These are phyloP conservation scores for Apiotrichum porosum DNA, from an alignment of 1,284 basidiomycete species.

Conservation along the genomic window DNA sequence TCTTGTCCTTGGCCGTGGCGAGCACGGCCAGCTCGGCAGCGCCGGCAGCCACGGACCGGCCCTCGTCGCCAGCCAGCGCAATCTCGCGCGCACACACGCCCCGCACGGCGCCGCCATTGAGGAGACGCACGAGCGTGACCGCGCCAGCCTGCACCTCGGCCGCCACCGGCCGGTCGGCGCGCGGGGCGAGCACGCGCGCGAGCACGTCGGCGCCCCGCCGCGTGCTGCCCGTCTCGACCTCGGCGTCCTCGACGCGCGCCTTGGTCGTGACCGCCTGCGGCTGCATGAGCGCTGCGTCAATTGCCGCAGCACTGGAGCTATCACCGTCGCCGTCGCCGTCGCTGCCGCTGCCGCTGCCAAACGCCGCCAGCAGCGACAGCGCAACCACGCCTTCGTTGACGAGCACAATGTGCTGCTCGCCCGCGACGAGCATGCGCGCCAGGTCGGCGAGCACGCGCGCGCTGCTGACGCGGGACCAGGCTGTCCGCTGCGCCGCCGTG, in stretches of 20 bases:
- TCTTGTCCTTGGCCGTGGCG: too few relatives aligned
- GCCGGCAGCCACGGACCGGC: not conserved
- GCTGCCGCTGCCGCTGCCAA: too few relatives aligned
- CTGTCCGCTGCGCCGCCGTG: conserved; percentile 45
- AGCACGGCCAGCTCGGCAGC: not conserved
- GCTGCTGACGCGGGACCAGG: conserved; percentile 57
- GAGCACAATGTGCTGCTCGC: conserved; percentile 73
- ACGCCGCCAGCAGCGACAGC: conserved; percentile 60
- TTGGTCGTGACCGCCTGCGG: not conserved
- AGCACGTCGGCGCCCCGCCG: conserved; percentile 2
- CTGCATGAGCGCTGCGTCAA: not conserved
- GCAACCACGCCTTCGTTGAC: conserved; percentile 87
- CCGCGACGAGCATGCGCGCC: conserved; percentile 66
- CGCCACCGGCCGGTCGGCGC: not conserved
- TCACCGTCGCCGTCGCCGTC: too few relatives aligned
- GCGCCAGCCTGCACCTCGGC: conserved; percentile 14
- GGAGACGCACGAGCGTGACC: conserved; percentile 1
- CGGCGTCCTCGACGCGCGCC: not conserved
- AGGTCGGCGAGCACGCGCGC: conserved; percentile 59
- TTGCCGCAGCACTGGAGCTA: not conserved
- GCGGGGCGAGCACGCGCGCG: conserved; percentile 7
- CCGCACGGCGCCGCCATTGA: not conserved
- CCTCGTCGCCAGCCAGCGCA: not conserved
- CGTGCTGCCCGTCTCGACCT: not conserved
- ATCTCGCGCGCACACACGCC: not conserved